phyloP scores from a whole-genome alignment of 768 basidiomycete species.

The Pisolithus sp. region DNA sequence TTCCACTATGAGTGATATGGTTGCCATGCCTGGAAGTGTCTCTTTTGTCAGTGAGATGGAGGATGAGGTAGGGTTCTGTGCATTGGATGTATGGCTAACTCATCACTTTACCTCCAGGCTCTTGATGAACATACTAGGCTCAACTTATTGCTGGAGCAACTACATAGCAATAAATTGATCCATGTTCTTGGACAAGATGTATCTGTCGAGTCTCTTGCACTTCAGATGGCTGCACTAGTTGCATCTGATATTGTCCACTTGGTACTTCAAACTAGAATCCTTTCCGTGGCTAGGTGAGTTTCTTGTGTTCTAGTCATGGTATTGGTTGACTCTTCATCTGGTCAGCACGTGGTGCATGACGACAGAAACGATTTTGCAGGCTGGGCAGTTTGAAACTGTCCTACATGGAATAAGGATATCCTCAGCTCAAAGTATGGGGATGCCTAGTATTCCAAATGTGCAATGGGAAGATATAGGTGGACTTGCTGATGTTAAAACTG shows the following conservation, averaged over 20 bases:
- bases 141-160: conserved; percentile 43
- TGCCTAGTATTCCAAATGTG: conserved; percentile 92
- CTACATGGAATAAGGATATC: conserved; percentile 65
- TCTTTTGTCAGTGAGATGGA: conserved; percentile 82
- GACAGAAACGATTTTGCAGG: conserved; percentile 19
- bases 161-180: conserved; percentile 29
- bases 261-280: conserved; percentile 48
- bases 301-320: not conserved
- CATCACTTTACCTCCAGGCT: conserved; percentile 42
- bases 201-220: conserved; percentile 61
- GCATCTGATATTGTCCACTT: conserved; percentile 76
- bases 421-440: conserved; percentile 92
- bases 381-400: conserved; percentile 66
- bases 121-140: conserved; percentile 73
- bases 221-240: conserved; percentile 86
- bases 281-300: conserved; percentile 30
- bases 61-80: conserved; percentile 50
- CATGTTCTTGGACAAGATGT: conserved; percentile 64
- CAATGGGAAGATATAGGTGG: conserved; percentile 98
- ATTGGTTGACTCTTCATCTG: not conserved
- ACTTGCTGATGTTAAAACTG: conserved; percentile 75
- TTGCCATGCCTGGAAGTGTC: conserved; percentile 56
- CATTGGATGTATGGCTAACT: not conserved
- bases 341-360: not conserved
- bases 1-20: conserved; percentile 64